Conservation (phyloP, 148 eudicot species). For the Vaccinium darrowii region DNA sequence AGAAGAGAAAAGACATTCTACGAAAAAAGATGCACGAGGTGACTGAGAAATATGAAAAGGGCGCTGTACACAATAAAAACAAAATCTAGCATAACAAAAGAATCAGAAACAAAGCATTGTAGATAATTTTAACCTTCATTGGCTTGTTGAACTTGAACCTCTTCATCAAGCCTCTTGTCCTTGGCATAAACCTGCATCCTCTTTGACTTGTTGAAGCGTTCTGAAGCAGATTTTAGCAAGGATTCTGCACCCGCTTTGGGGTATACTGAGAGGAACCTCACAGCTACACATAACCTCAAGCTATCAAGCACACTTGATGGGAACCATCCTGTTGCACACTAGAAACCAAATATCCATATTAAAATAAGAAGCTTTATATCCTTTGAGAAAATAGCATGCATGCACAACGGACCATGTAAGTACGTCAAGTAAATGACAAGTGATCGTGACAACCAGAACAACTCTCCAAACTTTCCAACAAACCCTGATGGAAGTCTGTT, state of each 20-base stretch:
- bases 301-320: slow-evolving; percentile 42
- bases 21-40: not conserved
- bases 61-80: not conserved
- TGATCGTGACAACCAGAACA: not conserved
- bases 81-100: not conserved
- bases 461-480: not conserved
- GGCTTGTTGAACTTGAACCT: slow-evolving; percentile 35
- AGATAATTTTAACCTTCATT: slow-evolving; percentile 40
- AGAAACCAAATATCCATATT: slow-evolving; percentile 18
- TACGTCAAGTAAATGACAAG: not conserved
- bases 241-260: slow-evolving; percentile 66
- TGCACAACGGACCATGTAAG: not conserved
- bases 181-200: slow-evolving; percentile 35
- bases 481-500: not conserved
- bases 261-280: slow-evolving; percentile 68
- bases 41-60: not conserved
- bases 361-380: not conserved
- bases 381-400: not conserved
- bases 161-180: slow-evolving; percentile 45
- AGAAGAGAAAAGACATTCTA: not conserved
- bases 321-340: slow-evolving; percentile 88
- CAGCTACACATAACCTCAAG: slow-evolving; percentile 56
- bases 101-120: not conserved
- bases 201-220: slow-evolving; percentile 66
- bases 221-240: slow-evolving; percentile 42